These are phyloP conservation scores for Psilocybe tampanensis DNA, from an alignment of 768 basidiomycete genomes.

Conservation along the genomic window DNA sequence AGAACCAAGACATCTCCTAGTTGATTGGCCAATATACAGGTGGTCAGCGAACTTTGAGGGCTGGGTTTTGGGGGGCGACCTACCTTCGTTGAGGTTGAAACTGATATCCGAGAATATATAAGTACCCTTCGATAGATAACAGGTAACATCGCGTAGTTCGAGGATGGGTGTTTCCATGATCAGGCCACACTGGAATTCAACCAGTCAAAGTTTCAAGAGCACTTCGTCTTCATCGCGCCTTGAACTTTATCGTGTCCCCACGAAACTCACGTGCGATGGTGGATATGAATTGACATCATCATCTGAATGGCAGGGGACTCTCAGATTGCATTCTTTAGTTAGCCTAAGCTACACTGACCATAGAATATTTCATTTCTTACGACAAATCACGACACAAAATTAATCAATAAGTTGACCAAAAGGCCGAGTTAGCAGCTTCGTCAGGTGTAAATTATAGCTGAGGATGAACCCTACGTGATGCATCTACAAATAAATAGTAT, in stretches of 20 bases:
- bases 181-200: too few species aligned
- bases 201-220: too few species aligned
- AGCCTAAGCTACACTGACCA: too few species aligned
- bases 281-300: not conserved
- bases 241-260: too few species aligned
- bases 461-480: conserved; percentile 12
- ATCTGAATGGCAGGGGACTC: too few species aligned
- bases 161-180: conserved; percentile 40
- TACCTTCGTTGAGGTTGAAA: conserved; percentile 62
- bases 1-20: conserved; percentile 72
- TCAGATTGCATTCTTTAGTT: too few species aligned
- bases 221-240: too few species aligned
- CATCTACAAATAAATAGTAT: conserved; percentile 23
- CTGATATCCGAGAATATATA: conserved; percentile 59
- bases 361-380: not conserved
- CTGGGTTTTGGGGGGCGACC: too few species aligned
- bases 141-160: conserved; percentile 49
- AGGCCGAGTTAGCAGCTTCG: conserved; percentile 3
- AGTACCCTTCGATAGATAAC: not conserved
- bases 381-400: not conserved
- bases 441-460: conserved; percentile 10
- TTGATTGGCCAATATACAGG: too few species aligned
- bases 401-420: not conserved
- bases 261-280: not conserved
- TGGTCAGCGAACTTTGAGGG: too few species aligned